Evolutionary conservation across 2,329 filamentous ascomycete genomes (phyloP), one percentile per base, ranked within the genome.

Genomic region (Claviceps capensis): DNA sequence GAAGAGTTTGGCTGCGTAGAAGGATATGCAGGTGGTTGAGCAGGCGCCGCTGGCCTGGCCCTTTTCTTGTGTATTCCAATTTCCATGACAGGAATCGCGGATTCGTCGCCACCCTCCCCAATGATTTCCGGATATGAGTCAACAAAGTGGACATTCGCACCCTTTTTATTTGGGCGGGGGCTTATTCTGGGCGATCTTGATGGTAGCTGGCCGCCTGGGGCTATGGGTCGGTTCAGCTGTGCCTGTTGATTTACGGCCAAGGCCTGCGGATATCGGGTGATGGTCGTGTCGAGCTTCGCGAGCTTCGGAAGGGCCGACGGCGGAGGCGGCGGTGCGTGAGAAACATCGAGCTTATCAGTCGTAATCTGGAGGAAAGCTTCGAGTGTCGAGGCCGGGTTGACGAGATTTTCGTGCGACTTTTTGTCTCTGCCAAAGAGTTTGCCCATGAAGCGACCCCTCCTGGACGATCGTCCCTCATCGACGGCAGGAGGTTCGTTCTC

Each of bases 71-170:
- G 30, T 34, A 34, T 75, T 5, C 81, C 82, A 51, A 95, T 83
- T 62, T 93, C 85, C 19, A 81, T 72, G 1, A 82, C 78, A 1
- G 86, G 86, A 8, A 77, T 71, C 51, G 86, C 82, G 51, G 85
- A 84, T 65, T 95, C 89, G 62, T 96, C 91, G 37, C 91, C 91
- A 53, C 91, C 91, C 66, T 91, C 84, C 47, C 91, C 91, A 62
- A 97, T 96, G 55, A 95, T 69, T 47, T 88, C 85, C 6, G 90
- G 89, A 51, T 77, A 74, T 9, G 76, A 77, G 58, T 86, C 81
- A 50, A 77, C 78, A 61, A 96, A 96, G 52, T 75, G 79, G 38
- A 96, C 90, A 4, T 72, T 72, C 55, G 93, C 71, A 9, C 85
- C 85, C 66, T 87, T 86, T 62, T 77, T 79, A 49, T 69, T 72